These are phyloP conservation scores for Talaromyces nanjingensis DNA, from an alignment of 495 filamentous ascomycete species.

Conservation along the genomic window DNA sequence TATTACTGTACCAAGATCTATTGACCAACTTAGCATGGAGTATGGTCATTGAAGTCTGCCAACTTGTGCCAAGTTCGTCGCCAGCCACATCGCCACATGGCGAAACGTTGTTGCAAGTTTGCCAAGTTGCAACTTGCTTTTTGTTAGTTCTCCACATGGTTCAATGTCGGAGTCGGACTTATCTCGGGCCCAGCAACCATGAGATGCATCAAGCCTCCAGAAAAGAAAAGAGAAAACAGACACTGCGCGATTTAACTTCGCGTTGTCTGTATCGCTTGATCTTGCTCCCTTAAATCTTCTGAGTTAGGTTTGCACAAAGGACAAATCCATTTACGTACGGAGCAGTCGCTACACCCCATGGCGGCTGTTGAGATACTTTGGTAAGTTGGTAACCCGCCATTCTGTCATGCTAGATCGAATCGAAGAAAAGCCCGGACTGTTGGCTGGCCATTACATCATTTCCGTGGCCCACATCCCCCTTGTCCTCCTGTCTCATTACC, in stretches of 20 bases:
- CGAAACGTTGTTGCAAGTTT: neutral
- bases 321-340: neutral
- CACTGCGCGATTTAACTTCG: neutral
- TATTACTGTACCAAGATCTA: neutral
- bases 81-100: neutral
- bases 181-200: neutral
- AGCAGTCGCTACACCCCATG: neutral
- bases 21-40: neutral
- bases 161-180: neutral
- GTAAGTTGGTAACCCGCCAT: neutral
- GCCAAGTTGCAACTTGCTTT: neutral
- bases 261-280: neutral
- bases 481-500: neutral
- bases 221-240: neutral
- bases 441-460: neutral
- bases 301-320: neutral
- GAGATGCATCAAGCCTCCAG: neutral
- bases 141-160: neutral
- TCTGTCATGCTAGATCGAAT: neutral
- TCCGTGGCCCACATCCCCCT: neutral
- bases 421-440: neutral
- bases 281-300: neutral
- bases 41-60: no score
- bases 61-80: neutral
- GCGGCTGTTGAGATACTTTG: no score